These are phyloP conservation scores for Achaetomiella virescens DNA, from an alignment of 495 filamentous ascomycete genomes.

Conservation along the genomic window DNA sequence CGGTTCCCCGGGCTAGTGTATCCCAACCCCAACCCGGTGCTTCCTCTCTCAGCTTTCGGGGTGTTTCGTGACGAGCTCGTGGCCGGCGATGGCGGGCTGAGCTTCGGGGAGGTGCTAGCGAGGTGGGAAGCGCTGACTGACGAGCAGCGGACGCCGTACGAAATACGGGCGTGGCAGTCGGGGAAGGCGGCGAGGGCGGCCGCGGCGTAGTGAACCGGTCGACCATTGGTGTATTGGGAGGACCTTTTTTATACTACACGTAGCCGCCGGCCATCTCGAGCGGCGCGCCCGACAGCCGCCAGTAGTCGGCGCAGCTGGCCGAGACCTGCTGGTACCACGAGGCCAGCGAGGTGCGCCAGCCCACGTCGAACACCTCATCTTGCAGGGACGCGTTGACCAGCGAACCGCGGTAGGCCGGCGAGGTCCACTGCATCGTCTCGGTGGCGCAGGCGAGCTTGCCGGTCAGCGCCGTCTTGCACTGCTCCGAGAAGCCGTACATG, in stretches of 20 bases:
- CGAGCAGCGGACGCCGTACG: neutral
- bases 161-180: neutral
- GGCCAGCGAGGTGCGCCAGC: no score
- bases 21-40: neutral
- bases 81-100: neutral
- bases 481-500: no score
- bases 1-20: neutral
- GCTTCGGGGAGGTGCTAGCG: neutral
- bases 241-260: neutral
- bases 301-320: no score
- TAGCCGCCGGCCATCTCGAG: no score
- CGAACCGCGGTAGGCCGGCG: no score
- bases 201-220: neutral
- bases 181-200: neutral
- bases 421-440: no score
- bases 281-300: no score
- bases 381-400: no score
- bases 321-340: no score
- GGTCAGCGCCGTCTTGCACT: no score
- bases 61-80: neutral
- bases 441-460: no score
- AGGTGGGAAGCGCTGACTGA: slow-evolving; percentile 3
- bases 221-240: neutral
- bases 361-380: no score
- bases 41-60: neutral